phyloP scores from a whole-genome alignment of 768 basidiomycete species.

The Cubamyces sp. region DNA sequence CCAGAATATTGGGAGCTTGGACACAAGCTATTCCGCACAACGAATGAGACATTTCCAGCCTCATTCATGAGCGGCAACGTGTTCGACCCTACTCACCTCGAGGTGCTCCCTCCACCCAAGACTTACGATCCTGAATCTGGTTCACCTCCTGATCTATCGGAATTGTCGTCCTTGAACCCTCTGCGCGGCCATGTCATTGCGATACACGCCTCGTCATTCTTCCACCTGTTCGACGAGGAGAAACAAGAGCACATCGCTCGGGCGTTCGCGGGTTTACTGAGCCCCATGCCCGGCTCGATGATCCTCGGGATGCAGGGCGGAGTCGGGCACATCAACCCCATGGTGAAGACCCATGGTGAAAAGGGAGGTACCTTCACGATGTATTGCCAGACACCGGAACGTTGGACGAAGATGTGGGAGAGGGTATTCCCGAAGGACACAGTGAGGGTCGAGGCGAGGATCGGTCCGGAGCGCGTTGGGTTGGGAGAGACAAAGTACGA shows the following conservation, averaged over 20 bases:
- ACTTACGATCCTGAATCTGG: conserved; percentile 26
- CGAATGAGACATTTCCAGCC: conserved; percentile 52
- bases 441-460: conserved; percentile 32
- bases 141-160: conserved; percentile 33
- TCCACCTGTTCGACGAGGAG: conserved; percentile 48
- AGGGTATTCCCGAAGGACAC: conserved; percentile 39
- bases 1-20: conserved; percentile 64
- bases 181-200: conserved; percentile 49
- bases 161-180: conserved; percentile 46
- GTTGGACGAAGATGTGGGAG: conserved; percentile 44
- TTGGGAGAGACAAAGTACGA: not conserved
- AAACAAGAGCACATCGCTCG: conserved; percentile 45
- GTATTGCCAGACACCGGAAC: conserved; percentile 41
- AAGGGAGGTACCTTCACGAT: conserved; percentile 14
- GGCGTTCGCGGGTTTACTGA: conserved; percentile 44
- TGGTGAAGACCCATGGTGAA: not conserved
- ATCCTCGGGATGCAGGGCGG: conserved; percentile 49
- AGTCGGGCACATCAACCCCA: conserved; percentile 32
- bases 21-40: conserved; percentile 59
- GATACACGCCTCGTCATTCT: conserved; percentile 52
- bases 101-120: conserved; percentile 30
- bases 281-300: conserved; percentile 44
- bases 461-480: not conserved
- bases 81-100: conserved; percentile 48
- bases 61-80: conserved; percentile 58